Evolutionary conservation across 129 eudicot genomes (phyloP), one percentile per base, ranked within the genome.

Genomic region (Centella asiatica): DNA sequence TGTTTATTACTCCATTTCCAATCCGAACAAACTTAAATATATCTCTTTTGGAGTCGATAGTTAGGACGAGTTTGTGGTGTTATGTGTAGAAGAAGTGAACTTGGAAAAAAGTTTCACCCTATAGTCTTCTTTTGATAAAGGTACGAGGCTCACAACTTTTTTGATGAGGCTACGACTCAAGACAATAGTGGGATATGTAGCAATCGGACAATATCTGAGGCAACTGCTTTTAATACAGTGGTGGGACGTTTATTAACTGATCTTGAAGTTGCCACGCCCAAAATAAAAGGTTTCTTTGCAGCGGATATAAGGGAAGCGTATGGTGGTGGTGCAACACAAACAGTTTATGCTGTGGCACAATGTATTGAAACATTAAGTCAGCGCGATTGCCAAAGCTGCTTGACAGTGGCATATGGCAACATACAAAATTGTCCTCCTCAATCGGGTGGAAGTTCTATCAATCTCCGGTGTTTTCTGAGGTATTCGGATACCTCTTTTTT

Each of bases 381-480:
- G 68, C 61, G 22, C 22, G 78, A 73, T 14, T 77, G 82, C 52
- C 64, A 37, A 13, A 73, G 33, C 31, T 77, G 82, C 78, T 63
- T 77, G 64, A 49, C 69, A 37, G 55, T 72, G 22, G 82, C 74
- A 14, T 67, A 72, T 47, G 32, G 46, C 4, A 72, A 68, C 59
- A 62, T 77, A 34, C 34, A 54, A 28, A 57, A 65, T 34, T 77
- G 82, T 32, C 65, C 74, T 22, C 82, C 82, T 39, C n/a, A 51
- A 22, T 51, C 68, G 1, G 77, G 68, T 51, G 82, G 71, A 47
- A 72, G 82, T 56, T 65, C 77, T 62, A 18, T 68, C 27, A 74
- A 72, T 44, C 71, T 68, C 0, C 74, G 66, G 32, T 77, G 82
- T 44, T 77, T 77, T 29, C 12, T 77, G 29, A 67, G 82, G 55